These are phyloP conservation scores for Podospora appendiculata DNA, from an alignment of 495 filamentous ascomycete species.

Conservation along the genomic window DNA sequence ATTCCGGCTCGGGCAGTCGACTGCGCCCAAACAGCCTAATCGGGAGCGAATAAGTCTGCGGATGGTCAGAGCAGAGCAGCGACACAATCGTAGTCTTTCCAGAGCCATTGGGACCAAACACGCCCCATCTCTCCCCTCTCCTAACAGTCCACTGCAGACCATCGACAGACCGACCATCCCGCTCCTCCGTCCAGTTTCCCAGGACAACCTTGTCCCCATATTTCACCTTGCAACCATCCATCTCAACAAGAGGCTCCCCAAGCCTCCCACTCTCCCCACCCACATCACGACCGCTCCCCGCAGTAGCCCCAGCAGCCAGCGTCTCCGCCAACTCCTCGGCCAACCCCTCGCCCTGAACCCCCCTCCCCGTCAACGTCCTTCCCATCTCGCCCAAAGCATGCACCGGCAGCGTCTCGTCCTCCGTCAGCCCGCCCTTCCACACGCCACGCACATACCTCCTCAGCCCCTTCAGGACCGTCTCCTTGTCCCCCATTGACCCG, in stretches of 20 bases:
- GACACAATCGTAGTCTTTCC: constrained; percentile 92
- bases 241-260: constrained; percentile 66
- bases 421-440: constrained; percentile 22
- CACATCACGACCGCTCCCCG: background rate
- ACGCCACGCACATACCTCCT: constrained; percentile 32
- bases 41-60: constrained; percentile 83
- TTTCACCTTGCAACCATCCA: constrained; percentile 70
- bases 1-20: constrained; percentile 59
- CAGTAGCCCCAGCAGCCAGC: background rate
- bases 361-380: constrained; percentile 34
- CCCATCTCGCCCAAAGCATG: constrained; percentile 45
- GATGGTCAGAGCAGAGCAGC: constrained; percentile 90
- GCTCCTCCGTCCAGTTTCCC: constrained; percentile 64
- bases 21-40: constrained; percentile 78
- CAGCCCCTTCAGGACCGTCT: constrained; percentile 42
- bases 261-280: constrained; percentile 5
- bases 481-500: constrained; percentile 47
- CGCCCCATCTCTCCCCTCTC: constrained; percentile 78
- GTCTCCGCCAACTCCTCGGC: constrained; percentile 8
- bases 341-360: constrained; percentile 31
- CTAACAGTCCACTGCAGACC: constrained; percentile 80
- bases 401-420: constrained; percentile 32
- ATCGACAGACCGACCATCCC: constrained; percentile 34
- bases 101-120: constrained; percentile 85
- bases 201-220: constrained; percentile 74